Base-by-base conservation (phyloP, 805 yeast species). In the Wickerhamomyces chaumierensis region DNA sequence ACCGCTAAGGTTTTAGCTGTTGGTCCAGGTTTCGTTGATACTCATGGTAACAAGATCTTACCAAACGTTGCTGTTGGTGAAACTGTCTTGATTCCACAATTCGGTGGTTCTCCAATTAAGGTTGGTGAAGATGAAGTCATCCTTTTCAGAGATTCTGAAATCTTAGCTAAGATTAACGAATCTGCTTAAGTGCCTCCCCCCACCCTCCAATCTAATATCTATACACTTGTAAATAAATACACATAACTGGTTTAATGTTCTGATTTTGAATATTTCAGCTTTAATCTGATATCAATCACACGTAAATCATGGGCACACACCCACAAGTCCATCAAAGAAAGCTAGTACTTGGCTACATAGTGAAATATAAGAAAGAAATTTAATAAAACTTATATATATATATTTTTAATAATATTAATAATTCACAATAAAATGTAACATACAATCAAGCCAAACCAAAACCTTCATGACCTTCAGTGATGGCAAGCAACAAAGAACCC, bases 401-500 rank as follows among this genome's bases (percentile, higher is more conserved):
- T 31, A 15, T 11, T 16, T 9, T 11, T 31, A 31, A 16, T 31
- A 12, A 16, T n/a, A n/a, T n/a, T n/a, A n/a, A n/a, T 19, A 40
- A 18, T 16, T 18, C 18, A 20, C 14, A 18, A 31, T 18, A 13
- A 33, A 6, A 11, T 18, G 23, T 33, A 33, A 8, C 14, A 21
- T 9, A 31, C 27, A 23, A 3, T 53, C 49, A 73, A 13, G 90
- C 94, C 55, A 87, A 71, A 12, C 96, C 97, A 63, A 92, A 92
- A 3, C 97, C 97, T 65, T 85, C 96, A 52, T 83, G 81, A 16
- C 97, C 97, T 60, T 92, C 98, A 19, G 87, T 83, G 15, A 92
- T 75, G 0, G 98, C 96, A 47, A 83, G 57, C 46, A 88, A 61
- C 45, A 92, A 58, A 1, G 92, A 77, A 2, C 85, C 81, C 45